Conservation (phyloP, 2,329 filamentous ascomycete genomes). For the Aspergillus tamarii region DNA sequence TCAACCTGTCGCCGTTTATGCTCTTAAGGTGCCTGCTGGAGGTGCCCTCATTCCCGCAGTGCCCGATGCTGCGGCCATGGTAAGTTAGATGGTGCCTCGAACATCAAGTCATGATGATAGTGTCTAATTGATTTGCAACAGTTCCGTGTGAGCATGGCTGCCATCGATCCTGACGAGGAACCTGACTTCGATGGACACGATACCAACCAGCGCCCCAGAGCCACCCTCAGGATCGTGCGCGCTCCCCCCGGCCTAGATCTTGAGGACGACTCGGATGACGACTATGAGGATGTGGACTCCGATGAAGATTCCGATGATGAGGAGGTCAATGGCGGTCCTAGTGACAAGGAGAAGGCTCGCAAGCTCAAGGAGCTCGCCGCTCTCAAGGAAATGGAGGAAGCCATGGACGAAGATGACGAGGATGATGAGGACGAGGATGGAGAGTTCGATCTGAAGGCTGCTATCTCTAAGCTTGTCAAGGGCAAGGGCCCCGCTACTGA, state of each 20-base stretch:
- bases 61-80: constrained; percentile 79
- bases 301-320: constrained; percentile 65
- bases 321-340: constrained; percentile 85
- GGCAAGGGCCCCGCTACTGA: constrained; percentile 74
- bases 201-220: constrained; percentile 67
- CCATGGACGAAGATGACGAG: constrained; percentile 60
- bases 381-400: constrained; percentile 75
- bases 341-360: constrained; percentile 86
- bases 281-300: constrained; percentile 52
- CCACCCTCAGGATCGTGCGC: constrained; percentile 90
- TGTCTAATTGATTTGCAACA: constrained; percentile 40
- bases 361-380: constrained; percentile 80
- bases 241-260: constrained; percentile 62
- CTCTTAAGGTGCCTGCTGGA: constrained; percentile 85
- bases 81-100: constrained; percentile 54
- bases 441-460: constrained; percentile 51
- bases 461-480: constrained; percentile 59
- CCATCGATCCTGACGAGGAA: constrained; percentile 84
- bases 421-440: constrained; percentile 70
- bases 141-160: constrained; percentile 99
- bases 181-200: constrained; percentile 67
- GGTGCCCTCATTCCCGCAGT: constrained; percentile 80
- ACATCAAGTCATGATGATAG: no score
- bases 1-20: constrained; percentile 79
- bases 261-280: constrained; percentile 58